Conservation (phyloP, 202 grass and related monocot genomes). For the Bolboschoenoplectus hybrid region DNA sequence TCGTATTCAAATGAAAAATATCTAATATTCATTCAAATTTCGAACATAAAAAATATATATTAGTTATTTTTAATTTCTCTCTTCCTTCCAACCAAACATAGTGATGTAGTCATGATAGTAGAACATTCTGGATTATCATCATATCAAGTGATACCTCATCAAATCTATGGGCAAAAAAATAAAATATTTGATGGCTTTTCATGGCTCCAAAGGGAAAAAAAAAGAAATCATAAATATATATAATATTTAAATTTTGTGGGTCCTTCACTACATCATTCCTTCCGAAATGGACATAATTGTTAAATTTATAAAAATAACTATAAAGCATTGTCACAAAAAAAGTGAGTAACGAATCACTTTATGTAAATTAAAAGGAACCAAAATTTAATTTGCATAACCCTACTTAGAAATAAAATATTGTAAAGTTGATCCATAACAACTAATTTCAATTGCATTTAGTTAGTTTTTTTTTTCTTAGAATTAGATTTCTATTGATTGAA, state of each 20-base stretch:
- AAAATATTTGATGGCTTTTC: slow-evolving; percentile 7
- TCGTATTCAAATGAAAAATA: too few species aligned
- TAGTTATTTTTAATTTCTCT: not conserved
- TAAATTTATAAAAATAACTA: not conserved
- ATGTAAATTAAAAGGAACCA: not conserved
- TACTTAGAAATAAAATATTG: not conserved
- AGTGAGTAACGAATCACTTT: not conserved
- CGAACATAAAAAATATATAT: not conserved
- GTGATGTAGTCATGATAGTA: not conserved
- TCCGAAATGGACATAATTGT: not conserved
- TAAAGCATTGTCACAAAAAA: not conserved
- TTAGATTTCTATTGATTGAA: not conserved
- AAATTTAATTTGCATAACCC: not conserved
- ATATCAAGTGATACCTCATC: not conserved
- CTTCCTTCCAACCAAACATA: not conserved
- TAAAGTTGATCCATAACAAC: not conserved
- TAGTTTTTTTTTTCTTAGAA: not conserved
- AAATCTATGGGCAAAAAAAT: not conserved
- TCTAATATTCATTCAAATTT: too few species aligned
- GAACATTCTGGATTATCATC: not conserved
- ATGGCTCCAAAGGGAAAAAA: not conserved
- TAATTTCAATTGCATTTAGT: not conserved
- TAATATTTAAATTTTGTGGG: not conserved
- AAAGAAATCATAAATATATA: not conserved
- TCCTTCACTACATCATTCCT: slow-evolving; percentile 1